Conservation (phyloP, 306 rosid species). For the Cucumis cinereus region DNA sequence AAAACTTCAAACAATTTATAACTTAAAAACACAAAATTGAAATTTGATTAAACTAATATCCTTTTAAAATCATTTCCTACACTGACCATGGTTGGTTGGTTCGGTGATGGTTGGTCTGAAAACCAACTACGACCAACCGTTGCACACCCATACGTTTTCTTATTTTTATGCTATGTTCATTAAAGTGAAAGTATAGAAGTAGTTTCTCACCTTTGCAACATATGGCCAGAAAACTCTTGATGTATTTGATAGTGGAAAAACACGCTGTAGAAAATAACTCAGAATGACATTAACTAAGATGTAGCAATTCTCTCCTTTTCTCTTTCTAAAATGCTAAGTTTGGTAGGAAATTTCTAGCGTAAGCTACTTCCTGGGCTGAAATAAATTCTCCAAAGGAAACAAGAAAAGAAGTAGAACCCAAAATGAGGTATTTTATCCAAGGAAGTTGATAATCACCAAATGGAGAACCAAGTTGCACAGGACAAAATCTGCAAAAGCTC, state of each 20-base stretch:
- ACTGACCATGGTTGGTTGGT: too few species aligned
- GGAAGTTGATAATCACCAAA: conserved; percentile 89
- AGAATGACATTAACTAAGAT: not conserved
- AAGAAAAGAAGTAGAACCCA: not conserved
- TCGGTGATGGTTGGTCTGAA: too few species aligned
- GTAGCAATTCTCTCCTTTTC: not conserved
- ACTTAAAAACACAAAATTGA: too few species aligned
- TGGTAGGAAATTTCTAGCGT: not conserved
- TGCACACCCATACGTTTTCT: too few species aligned
- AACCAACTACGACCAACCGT: too few species aligned
- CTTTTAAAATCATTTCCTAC: too few species aligned
- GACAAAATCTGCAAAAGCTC: conserved; percentile 97
- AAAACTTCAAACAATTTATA: too few species aligned
- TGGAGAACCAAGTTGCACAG: conserved; percentile 96
- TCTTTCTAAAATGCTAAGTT: not conserved
- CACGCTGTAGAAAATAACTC: not conserved
- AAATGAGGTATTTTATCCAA: conserved; percentile 37
- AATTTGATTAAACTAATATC: too few species aligned
- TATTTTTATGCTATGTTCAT: not conserved
- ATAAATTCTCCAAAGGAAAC: not conserved
- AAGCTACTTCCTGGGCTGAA: not conserved
- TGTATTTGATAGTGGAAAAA: not conserved
- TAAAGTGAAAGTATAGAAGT: not conserved
- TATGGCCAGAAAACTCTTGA: not conserved
- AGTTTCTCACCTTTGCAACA: not conserved